Evolutionary conservation across 2,329 filamentous ascomycete genomes (phyloP), one percentile per base, ranked within the genome.

Genomic region (Colletotrichum tamarilloi): DNA sequence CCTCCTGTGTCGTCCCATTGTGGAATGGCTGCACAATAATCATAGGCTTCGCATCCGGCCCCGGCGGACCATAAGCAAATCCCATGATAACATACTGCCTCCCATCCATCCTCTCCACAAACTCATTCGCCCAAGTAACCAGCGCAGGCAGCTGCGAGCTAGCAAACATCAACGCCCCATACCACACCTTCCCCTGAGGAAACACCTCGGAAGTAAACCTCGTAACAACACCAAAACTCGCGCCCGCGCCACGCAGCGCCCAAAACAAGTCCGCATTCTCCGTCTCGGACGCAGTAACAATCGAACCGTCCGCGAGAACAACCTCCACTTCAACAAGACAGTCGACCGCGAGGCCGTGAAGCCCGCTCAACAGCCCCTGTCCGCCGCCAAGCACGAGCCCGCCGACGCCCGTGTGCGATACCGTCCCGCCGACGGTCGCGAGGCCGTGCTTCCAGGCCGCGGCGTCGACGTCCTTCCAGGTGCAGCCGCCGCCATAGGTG

Each of bases 391-490:
- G 78, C 0, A 87, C 86, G 16, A 92, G 81, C 0, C 89, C 91
- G 2, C 89, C 90, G 6, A 92, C 87, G 6, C 91, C 90, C 1
- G 90, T 92, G 75, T 92, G 88, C 55, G 88, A 88, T 11, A 92
- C 89, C 0, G 90, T 91, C 3, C 91, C 91, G 9, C 90, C 90
- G 0, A 91, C 88, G 1, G 89, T 89, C 2, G 89, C 90, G 3
- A 92, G 84, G 0, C 85, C 85, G 76, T 89, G 81, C 60, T 85
- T 79, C 64, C 82, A 87, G 0, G 86, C 85, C 0, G 85, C 86
- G 6, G 83, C 79, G 75, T 92, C 89, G 14, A 91, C 85, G 76
- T 90, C 87, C 67, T 80, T 81, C 88, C 89, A 90, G 2, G 84
- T 77, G 56, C 86, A 85, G 8, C 89, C 89, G 30, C 89, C 88